Evolutionary conservation across 2,329 filamentous ascomycete species (phyloP), one percentile per base, ranked within the genome.

Genomic region (Alternaria ventricosa): DNA sequence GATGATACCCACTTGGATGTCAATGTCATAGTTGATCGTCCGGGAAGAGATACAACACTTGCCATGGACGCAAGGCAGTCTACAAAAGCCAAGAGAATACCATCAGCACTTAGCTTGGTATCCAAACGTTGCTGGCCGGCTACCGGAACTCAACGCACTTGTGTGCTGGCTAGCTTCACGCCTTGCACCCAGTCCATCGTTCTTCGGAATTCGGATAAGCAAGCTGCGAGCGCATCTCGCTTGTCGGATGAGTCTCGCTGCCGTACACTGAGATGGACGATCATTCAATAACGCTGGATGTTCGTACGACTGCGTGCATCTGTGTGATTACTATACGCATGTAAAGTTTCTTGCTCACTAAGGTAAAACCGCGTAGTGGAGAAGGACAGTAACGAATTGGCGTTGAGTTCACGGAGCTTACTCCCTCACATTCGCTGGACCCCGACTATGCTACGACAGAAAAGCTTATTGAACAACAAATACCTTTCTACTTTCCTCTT

Each of bases 1-100:
- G 1, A 18, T 10, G 8, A 36, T 5, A 15, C 30, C 18, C 5
- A 0, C 2, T 18, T n/a, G 13, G 1, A 53, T 1, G 2, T 2
- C 0, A 18, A 12, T 2, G 2, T 6, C 20, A 5, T 15, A 3
- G 13, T 20, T 1, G 28, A 11, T 6, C 3, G 3, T n/a, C 13
- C 3, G 28, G 30, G 7, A 6, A 36, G 12, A 2, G 3, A 41
- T 3, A 18, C n/a, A n/a, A 1, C 20, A 22, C 20, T 41, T 41
- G 36, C 5, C 36, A 41, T 33, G 1, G 36, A 41, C 15, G 8
- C 36, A 41, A 41, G n/a, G 36, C n/a, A 2, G 1, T 8, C 28
- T 23, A 36, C 9, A 23, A 33, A 51, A 1, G 9, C 27, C 47
- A 8, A 18, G n/a, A 41, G 36, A 41, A 41, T 15, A 0, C 1